Evolutionary conservation across 202 grass and related monocot genomes (phyloP).

Genomic region (Cymbopogon flexuosus): DNA sequence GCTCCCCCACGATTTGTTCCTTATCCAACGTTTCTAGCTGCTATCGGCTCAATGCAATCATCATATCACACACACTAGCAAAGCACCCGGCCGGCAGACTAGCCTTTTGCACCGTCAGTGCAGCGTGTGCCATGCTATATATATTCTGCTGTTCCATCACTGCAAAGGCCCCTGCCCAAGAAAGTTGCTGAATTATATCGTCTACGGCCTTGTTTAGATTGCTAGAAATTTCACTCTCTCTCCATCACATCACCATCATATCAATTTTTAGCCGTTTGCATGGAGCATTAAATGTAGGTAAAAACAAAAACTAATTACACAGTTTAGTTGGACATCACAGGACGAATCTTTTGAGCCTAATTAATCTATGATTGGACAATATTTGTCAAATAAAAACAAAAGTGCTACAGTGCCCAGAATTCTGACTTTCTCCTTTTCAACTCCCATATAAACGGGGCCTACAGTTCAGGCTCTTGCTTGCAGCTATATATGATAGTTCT

Average conservation of each 20-base stretch:
- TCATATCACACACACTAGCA: background rate
- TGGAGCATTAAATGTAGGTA: no score
- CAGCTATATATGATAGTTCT: background rate
- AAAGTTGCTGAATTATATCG: background rate
- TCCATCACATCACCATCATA: no score
- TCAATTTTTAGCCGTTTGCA: no score
- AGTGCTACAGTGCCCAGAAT: no score
- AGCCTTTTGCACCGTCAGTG: conserved; percentile 40
- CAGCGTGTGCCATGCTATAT: conserved; percentile 20
- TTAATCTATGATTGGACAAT: no score
- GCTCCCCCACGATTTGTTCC: background rate
- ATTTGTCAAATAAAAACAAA: no score
- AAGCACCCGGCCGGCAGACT: conserved; percentile 12
- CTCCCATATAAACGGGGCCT: background rate
- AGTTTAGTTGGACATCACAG: no score
- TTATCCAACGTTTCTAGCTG: conserved; percentile 14
- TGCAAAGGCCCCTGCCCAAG: conserved; percentile 3
- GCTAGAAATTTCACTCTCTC: no score
- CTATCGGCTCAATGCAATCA: background rate
- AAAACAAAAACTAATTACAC: no score
- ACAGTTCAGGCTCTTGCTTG: background rate
- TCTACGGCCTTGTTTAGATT: no score
- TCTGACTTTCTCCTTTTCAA: no score
- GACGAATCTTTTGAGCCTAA: no score
- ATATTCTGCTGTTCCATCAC: conserved; percentile 39